Evolutionary conservation across 23 red algal species (phyloP), one percentile per base, ranked within the genome.

Genomic region (Rhodosorus marinus): DNA sequence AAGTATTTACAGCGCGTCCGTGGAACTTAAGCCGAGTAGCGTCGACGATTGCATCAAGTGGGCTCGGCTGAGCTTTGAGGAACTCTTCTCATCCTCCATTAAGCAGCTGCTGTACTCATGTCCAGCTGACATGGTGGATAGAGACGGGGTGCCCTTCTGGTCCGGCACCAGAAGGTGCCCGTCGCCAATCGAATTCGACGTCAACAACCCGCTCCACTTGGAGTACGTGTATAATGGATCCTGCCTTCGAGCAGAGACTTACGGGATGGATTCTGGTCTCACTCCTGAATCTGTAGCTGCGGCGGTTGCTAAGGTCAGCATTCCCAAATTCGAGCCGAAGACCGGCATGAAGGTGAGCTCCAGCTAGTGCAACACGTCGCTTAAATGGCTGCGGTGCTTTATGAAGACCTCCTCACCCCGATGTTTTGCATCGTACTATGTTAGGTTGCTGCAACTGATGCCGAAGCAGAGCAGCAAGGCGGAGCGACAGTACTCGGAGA

Each of bases 371-470:
- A n/a, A n/a, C n/a, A n/a, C n/a, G n/a, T n/a, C n/a, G n/a, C n/a
- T n/a, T n/a, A n/a, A n/a, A n/a, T n/a, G n/a, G n/a, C n/a, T n/a
- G n/a, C n/a, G n/a, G n/a, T n/a, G n/a, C n/a, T n/a, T n/a, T n/a
- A n/a, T n/a, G n/a, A n/a, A n/a, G n/a, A n/a, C n/a, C n/a, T n/a
- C n/a, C n/a, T n/a, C n/a, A n/a, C n/a, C n/a, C n/a, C n/a, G n/a
- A n/a, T n/a, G n/a, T n/a, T n/a, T n/a, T n/a, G n/a, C n/a, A n/a
- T n/a, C n/a, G n/a, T n/a, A n/a, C n/a, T n/a, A n/a, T n/a, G n/a
- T n/a, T n/a, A n/a, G n/a, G 86, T 98, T 59, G 90, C 90, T 0
- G 80, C 90, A 8, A 84, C 90, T 26, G 90, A 98, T 64, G 90
- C 78, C 27, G 90, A 98, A 57, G 90, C 90, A 4, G 62, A 85